Percentiles rank a stretch among this genome's conserved stretches.
Conservation (phyloP, 495 filamentous ascomycete species). For the Aspergillus mulundensis region DNA sequence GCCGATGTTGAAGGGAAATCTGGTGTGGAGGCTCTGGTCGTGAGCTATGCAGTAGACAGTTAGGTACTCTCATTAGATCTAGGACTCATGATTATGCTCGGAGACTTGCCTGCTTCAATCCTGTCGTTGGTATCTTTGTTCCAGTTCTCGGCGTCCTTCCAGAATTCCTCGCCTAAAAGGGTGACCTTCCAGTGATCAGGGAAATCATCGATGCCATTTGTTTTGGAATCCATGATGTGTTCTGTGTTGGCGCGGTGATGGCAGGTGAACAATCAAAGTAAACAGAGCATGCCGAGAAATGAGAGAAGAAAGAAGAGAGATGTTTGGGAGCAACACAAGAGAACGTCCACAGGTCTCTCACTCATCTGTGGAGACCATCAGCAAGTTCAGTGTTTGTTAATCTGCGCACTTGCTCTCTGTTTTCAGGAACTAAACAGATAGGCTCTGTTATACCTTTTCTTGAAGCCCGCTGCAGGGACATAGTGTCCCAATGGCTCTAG, state of each 20-base stretch:
- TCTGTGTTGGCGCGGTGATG: background rate
- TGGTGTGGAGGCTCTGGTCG: constrained; percentile 20
- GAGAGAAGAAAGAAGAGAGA: background rate
- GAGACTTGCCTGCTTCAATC: constrained; percentile 20
- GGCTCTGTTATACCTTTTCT: no score
- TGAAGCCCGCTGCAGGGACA: no score
- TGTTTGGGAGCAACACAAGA: background rate
- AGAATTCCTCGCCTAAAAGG: constrained; percentile 30
- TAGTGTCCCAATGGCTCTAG: no score
- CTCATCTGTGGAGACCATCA: background rate
- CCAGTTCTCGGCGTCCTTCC: constrained; percentile 24
- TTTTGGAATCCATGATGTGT: background rate
- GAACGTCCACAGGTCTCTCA: background rate
- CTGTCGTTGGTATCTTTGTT: constrained; percentile 16
- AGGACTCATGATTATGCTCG: background rate
- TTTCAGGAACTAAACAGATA: constrained; percentile 24
- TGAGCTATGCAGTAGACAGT: constrained; percentile 1
- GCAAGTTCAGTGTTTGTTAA: background rate
- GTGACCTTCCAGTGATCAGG: constrained; percentile 28
- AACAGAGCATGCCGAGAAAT: background rate
- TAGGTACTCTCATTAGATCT: background rate
- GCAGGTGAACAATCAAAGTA: background rate
- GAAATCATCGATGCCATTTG: constrained; percentile 23
- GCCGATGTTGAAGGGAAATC: constrained; percentile 31
- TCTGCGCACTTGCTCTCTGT: background rate